Conservation (phyloP, 1,139 yeast genomes). For the Yarrowia galli region DNA sequence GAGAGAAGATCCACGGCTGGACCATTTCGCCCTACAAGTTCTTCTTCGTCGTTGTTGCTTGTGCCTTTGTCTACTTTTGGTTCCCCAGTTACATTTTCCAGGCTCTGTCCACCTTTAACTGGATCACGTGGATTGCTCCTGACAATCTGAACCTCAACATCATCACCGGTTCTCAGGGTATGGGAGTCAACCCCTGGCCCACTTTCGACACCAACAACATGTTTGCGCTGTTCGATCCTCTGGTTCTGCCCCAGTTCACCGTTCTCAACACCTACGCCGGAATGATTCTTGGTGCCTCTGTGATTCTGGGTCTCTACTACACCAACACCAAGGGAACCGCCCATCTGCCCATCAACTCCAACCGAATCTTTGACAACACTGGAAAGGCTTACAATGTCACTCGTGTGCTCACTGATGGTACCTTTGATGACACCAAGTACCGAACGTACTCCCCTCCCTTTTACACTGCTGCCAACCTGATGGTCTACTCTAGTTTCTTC, state of each 20-base stretch:
- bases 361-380: slow-evolving; percentile 57
- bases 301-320: slow-evolving; percentile 56
- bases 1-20: slow-evolving; percentile 56
- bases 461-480: slow-evolving; percentile 64
- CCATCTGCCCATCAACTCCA: slow-evolving; percentile 61
- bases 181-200: slow-evolving; percentile 64
- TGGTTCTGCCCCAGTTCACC: slow-evolving; percentile 56
- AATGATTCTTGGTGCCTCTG: slow-evolving; percentile 53
- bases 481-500: slow-evolving; percentile 64
- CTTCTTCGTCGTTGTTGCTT: slow-evolving; percentile 53
- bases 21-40: slow-evolving; percentile 55
- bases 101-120: slow-evolving; percentile 61
- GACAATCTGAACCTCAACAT: slow-evolving; percentile 60
- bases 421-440: slow-evolving; percentile 49
- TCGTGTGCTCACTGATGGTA: slow-evolving; percentile 52
- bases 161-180: slow-evolving; percentile 62
- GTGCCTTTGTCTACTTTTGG: slow-evolving; percentile 64
- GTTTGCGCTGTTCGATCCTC: slow-evolving; percentile 54
- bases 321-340: slow-evolving; percentile 60
- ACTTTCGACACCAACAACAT: slow-evolving; percentile 61
- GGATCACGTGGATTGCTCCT: slow-evolving; percentile 70
- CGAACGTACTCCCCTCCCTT: slow-evolving; percentile 59
- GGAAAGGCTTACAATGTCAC: slow-evolving; percentile 57
- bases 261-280: slow-evolving; percentile 55
- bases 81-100: slow-evolving; percentile 60